These are phyloP conservation scores for Nicotiana otophora DNA, from an alignment of 257 asterid species.

Conservation along the genomic window DNA sequence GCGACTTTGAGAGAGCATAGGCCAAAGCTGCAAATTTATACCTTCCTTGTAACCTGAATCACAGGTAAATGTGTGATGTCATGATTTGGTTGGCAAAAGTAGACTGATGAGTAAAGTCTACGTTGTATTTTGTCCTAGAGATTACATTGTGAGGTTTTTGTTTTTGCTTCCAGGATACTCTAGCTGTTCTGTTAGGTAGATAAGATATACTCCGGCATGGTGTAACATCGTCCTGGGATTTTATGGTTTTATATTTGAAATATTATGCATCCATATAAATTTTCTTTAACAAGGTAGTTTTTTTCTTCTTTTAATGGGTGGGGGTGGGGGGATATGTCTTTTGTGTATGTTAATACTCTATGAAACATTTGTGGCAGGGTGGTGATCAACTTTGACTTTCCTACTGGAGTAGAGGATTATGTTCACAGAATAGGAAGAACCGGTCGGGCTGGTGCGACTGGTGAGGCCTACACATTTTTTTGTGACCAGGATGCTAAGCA, in stretches of 20 bases:
- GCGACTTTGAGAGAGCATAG: neutral
- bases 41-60: neutral
- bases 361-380: slow-evolving; percentile 46
- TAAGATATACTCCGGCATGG: neutral
- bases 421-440: slow-evolving; percentile 99
- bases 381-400: slow-evolving; percentile 90
- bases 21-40: neutral
- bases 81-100: neutral
- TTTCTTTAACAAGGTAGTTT: neutral
- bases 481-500: slow-evolving; percentile 78
- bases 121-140: neutral
- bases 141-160: neutral
- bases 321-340: neutral
- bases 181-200: neutral
- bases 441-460: slow-evolving; percentile 98
- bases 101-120: neutral
- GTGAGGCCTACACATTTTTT: slow-evolving; percentile 74
- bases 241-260: neutral
- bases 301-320: neutral
- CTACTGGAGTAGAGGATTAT: slow-evolving; percentile 90
- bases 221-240: neutral
- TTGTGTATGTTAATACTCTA: neutral
- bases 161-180: neutral
- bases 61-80: neutral
- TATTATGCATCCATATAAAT: neutral